Evolutionary conservation across 1,139 yeast genomes (phyloP).

Genomic region (Debaryomyces psychrophilus): DNA sequence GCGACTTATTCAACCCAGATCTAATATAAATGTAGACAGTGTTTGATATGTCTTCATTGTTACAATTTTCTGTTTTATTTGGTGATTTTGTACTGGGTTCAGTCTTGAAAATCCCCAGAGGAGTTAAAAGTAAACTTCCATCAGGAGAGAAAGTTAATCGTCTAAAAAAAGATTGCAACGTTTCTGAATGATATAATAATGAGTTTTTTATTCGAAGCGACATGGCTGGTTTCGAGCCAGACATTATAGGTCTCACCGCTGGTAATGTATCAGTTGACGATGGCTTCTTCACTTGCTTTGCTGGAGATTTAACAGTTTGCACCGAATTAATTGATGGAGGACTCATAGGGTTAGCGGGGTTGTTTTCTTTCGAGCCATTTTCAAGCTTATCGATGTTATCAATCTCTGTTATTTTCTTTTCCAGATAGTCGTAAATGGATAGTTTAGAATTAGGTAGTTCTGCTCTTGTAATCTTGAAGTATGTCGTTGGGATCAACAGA

Average conservation of each 20-base stretch:
- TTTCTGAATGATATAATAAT: conserved; percentile 74
- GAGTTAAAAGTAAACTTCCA: conserved; percentile 77
- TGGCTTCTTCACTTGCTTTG: conserved; percentile 29
- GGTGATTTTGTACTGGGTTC: conserved; percentile 18
- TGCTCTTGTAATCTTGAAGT: conserved; percentile 46
- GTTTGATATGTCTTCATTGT: conserved; percentile 47
- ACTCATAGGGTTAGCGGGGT: conserved; percentile 9
- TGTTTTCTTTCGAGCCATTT: conserved; percentile 2
- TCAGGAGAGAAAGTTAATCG: conserved; percentile 87
- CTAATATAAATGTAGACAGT: conserved; percentile 80
- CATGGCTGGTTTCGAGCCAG: background rate
- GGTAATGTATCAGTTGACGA: conserved; percentile 35
- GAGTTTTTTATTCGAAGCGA: conserved; percentile 8
- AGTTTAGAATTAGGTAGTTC: conserved; percentile 39
- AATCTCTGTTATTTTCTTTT: conserved; percentile 2
- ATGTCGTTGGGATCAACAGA: conserved; percentile 35
- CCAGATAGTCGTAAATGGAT: conserved; percentile 1
- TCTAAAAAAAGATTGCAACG: conserved; percentile 86
- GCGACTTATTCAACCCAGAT: conserved; percentile 65
- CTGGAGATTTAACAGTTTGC: conserved; percentile 24
- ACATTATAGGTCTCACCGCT: conserved; percentile 35
- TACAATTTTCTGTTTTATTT: conserved; percentile 3
- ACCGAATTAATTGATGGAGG: conserved; percentile 14
- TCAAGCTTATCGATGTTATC: conserved; percentile 1
- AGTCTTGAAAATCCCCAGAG: conserved; percentile 70